Evolutionary conservation across 176 grass and related monocot species (phyloP).

Genomic region (Pontederia crassipes): DNA sequence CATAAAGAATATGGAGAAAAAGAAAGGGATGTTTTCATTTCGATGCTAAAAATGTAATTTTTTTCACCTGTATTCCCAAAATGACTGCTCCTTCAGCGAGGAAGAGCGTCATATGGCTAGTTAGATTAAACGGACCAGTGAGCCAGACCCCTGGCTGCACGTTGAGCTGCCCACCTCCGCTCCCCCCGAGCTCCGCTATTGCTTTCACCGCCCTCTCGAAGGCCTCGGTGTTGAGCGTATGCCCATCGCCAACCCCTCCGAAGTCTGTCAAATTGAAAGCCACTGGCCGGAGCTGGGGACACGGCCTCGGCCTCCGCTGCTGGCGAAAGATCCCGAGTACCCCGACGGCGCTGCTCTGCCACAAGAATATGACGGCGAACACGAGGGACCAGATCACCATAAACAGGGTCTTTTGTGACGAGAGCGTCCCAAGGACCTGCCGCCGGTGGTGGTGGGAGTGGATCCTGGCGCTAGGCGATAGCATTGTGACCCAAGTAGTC

Average conservation of each 20-base stretch:
- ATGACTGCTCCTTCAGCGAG: constrained; percentile 13
- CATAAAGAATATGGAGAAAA: too few relatives aligned
- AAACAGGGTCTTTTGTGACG: background rate
- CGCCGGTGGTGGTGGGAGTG: constrained; percentile 6
- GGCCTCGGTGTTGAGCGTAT: constrained; percentile 49
- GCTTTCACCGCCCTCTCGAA: constrained; percentile 22
- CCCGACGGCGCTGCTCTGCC: background rate
- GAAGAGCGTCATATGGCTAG: constrained; percentile 21
- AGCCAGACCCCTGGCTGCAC: constrained; percentile 14
- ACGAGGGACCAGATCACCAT: background rate
- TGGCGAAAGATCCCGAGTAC: background rate
- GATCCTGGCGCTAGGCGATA: background rate
- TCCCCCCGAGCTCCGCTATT: constrained; percentile 1
- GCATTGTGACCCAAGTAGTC: background rate
- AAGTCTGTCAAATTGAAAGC: constrained; percentile 67
- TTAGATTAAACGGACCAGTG: constrained; percentile 18
- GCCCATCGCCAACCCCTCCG: constrained; percentile 61
- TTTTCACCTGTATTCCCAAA: constrained; percentile 13
- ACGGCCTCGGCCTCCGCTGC: background rate
- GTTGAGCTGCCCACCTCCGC: constrained; percentile 16
- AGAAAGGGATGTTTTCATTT: too few relatives aligned
- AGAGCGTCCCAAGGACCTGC: background rate
- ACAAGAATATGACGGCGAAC: background rate
- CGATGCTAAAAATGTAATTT: too few relatives aligned
- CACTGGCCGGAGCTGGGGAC: constrained; percentile 1